Evolutionary conservation across 1,284 basidiomycete genomes (phyloP).

Genomic region (Malassezia globosa): DNA sequence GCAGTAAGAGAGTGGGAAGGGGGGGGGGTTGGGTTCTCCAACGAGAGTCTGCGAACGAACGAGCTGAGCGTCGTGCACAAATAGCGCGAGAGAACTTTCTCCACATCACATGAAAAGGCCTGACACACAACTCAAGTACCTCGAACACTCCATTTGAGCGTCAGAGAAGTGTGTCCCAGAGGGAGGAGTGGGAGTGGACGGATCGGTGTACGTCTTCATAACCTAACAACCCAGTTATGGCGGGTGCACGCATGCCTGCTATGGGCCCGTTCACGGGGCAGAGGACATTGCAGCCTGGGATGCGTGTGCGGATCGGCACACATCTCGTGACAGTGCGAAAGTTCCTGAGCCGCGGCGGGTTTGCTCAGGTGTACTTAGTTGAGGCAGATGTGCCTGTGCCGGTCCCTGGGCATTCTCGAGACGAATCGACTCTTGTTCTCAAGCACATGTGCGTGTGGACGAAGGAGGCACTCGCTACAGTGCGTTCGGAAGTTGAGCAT

Average conservation of each 20-base stretch:
- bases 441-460: constrained; percentile 91
- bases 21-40: no score
- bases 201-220: no score
- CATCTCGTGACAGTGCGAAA: constrained; percentile 72
- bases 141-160: no score
- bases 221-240: no score
- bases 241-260: background rate
- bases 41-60: no score
- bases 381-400: constrained; percentile 67
- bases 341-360: constrained; percentile 93
- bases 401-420: constrained; percentile 22
- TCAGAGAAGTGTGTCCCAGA: no score
- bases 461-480: constrained; percentile 78
- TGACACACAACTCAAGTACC: no score
- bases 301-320: constrained; percentile 78
- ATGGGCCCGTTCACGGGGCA: constrained; percentile 9
- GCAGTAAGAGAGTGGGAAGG: no score
- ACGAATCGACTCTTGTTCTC: constrained; percentile 54
- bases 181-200: no score
- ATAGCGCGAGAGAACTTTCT: no score
- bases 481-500: constrained; percentile 93
- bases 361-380: constrained; percentile 95
- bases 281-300: constrained; percentile 54
- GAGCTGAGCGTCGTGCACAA: no score
- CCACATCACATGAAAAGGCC: no score